phyloP scores from a whole-genome alignment of 176 grass and related monocot genomes.

The Aegilops longissima region DNA sequence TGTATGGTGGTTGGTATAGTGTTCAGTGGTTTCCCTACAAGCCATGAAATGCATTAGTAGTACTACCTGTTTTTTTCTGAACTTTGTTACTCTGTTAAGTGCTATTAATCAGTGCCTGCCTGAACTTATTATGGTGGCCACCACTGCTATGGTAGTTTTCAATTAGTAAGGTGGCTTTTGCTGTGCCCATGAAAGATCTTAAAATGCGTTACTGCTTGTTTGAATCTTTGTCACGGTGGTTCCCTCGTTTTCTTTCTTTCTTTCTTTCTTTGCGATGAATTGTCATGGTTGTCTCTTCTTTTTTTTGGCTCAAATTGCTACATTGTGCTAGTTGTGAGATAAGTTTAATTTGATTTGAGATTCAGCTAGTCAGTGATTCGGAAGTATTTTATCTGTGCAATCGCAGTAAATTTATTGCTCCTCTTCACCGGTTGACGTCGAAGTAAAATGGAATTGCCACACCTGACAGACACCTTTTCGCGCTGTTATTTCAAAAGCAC shows the following conservation, averaged over 20 bases:
- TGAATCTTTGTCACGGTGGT: neutral
- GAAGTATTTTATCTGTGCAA: neutral
- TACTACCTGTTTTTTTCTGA: neutral
- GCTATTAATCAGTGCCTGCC: neutral
- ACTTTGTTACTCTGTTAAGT: neutral
- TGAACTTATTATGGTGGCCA: neutral
- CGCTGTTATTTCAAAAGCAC: neutral
- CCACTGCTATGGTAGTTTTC: neutral
- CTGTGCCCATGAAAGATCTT: neutral
- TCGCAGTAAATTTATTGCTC: neutral
- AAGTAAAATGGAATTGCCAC: neutral
- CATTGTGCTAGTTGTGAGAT: neutral
- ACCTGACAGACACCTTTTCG: neutral
- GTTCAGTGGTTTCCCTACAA: neutral
- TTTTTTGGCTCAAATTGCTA: too few species aligned
- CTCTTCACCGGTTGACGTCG: neutral
- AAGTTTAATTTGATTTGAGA: neutral
- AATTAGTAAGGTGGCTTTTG: neutral
- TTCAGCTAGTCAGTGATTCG: neutral
- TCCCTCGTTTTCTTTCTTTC: too few species aligned
- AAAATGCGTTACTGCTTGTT: neutral
- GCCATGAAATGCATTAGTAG: neutral
- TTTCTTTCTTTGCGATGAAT: neutral
- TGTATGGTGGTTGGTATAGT: neutral
- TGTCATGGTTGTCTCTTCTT: too few species aligned